Evolutionary conservation across 2,329 filamentous ascomycete genomes (phyloP).

Genomic region (Thermoascus crustaceus): DNA sequence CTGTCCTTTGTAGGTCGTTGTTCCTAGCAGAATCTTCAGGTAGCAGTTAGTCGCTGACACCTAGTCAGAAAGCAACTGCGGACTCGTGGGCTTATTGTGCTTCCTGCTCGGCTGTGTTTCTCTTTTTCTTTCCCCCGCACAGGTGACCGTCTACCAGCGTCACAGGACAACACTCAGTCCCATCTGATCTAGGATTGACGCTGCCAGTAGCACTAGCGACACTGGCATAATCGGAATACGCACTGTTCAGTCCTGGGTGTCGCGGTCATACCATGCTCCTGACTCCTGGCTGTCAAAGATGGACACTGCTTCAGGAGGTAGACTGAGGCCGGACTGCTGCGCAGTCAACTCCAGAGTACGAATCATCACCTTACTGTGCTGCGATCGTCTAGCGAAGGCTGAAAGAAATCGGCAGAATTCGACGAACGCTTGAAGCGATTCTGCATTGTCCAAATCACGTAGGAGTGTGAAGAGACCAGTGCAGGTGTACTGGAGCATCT

Average conservation of each 20-base stretch:
- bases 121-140: too few species aligned
- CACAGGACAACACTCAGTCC: too few species aligned
- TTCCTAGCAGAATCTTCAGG: too few species aligned
- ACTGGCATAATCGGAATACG: not conserved
- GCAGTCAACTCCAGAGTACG: conserved; percentile 14
- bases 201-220: too few species aligned
- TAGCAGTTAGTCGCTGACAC: too few species aligned
- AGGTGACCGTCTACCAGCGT: too few species aligned
- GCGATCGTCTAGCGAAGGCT: conserved; percentile 18
- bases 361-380: conserved; percentile 15
- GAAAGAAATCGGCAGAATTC: conserved; percentile 20
- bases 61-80: too few species aligned
- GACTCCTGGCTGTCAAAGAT: conserved; percentile 10
- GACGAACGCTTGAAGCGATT: conserved; percentile 17
- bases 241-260: conserved; percentile 1
- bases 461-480: conserved; percentile 16
- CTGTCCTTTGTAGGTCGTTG: too few species aligned
- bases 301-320: conserved; percentile 17
- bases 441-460: conserved; percentile 14
- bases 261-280: not conserved
- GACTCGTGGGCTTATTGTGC: too few species aligned
- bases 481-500: conserved; percentile 18
- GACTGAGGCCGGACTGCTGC: conserved; percentile 7
- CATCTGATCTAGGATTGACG: too few species aligned
- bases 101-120: too few species aligned